Evolutionary conservation across 768 basidiomycete species (phyloP).

Genomic region (Psilocybe cubensis): DNA sequence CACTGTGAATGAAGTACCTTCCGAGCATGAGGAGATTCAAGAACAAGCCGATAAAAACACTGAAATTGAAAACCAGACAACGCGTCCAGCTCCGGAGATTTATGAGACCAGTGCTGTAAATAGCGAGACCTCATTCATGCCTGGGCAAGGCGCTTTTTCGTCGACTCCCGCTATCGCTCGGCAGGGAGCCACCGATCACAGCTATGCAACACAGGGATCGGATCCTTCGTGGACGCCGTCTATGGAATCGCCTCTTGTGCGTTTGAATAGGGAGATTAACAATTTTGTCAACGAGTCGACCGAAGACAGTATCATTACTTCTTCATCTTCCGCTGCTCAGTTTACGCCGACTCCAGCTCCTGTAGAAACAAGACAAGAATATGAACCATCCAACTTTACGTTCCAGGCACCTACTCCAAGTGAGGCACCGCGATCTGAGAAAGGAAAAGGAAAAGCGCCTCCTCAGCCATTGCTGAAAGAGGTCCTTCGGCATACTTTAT

Average conservation of each 20-base stretch:
- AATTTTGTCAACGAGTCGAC: conserved; percentile 49
- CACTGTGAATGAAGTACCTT: conserved; percentile 53
- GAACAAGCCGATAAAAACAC: conserved; percentile 25
- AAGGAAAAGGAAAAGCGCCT: conserved; percentile 51
- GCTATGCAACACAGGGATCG: conserved; percentile 40
- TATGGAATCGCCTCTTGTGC: conserved; percentile 73
- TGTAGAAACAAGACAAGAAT: conserved; percentile 13
- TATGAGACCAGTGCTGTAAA: conserved; percentile 50
- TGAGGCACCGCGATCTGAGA: conserved; percentile 32
- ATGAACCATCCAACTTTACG: conserved; percentile 20
- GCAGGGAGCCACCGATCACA: conserved; percentile 34
- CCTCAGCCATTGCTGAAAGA: conserved; percentile 47
- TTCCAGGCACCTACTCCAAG: conserved; percentile 22
- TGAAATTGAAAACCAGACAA: conserved; percentile 19
- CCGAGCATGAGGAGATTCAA: conserved; percentile 39
- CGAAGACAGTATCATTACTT: conserved; percentile 15
- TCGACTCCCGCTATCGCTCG: conserved; percentile 75
- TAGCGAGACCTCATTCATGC: conserved; percentile 77
- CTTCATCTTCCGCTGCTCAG: conserved; percentile 11
- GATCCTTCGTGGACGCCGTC: conserved; percentile 75
- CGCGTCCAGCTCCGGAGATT: conserved; percentile 23
- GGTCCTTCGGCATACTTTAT: conserved; percentile 55
- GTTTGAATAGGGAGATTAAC: conserved; percentile 65
- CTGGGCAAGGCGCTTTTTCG: conserved; percentile 70
- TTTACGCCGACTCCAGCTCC: not conserved